phyloP scores from a whole-genome alignment of 768 basidiomycete species.

The Tricholoma hemisulphureum region DNA sequence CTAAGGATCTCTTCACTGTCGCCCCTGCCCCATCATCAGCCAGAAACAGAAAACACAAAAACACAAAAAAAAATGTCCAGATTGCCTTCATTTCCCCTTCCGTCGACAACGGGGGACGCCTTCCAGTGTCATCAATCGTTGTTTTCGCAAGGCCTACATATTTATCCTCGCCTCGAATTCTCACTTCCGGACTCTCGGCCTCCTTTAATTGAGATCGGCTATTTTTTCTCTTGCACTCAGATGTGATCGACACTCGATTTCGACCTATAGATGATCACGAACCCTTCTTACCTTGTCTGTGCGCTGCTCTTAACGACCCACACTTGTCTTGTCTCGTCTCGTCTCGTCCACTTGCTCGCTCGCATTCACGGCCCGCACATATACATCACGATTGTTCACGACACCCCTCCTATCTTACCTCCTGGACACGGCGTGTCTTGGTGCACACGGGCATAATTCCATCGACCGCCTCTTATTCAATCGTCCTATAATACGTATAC shows the following conservation, averaged over 20 bases:
- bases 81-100: constrained; percentile 6
- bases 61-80: constrained; percentile 24
- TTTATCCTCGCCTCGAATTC: constrained; percentile 1
- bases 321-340: constrained; percentile 46
- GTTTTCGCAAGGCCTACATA: neutral
- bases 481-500: constrained; percentile 14
- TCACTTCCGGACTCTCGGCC: neutral
- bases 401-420: constrained; percentile 26
- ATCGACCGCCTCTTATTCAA: neutral
- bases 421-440: neutral
- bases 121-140: neutral
- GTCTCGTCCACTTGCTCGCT: constrained; percentile 34
- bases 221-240: constrained; percentile 22
- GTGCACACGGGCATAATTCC: neutral
- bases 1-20: constrained; percentile 13
- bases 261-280: constrained; percentile 34
- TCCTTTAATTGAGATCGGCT: neutral
- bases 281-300: constrained; percentile 22
- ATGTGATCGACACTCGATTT: constrained; percentile 30
- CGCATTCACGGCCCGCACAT: constrained; percentile 45
- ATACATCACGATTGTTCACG: constrained; percentile 42
- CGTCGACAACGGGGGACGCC: neutral
- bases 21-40: constrained; percentile 10
- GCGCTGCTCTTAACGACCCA: constrained; percentile 63
- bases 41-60: constrained; percentile 30